These are phyloP conservation scores for Pseudocohnilembus persalinus DNA, from an alignment of 169 alveolate genomes.

Conservation along the genomic window DNA sequence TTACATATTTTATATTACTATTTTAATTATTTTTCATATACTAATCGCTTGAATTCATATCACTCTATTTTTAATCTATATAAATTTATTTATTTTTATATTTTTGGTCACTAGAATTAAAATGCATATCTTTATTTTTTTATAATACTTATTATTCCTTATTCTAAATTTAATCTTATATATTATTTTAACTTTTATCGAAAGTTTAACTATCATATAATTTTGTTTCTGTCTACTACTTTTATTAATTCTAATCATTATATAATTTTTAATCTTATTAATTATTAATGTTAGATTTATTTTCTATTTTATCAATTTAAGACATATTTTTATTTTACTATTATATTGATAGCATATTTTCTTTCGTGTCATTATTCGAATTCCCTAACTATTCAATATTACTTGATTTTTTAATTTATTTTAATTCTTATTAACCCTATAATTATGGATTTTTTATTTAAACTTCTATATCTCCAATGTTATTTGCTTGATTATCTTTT, in stretches of 20 bases:
- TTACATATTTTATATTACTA: slow-evolving; percentile 1
- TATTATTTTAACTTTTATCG: too few species aligned
- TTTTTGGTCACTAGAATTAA: too few species aligned
- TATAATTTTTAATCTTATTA: neutral
- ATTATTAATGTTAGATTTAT: neutral
- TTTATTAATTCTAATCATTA: neutral
- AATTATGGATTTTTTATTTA: neutral
- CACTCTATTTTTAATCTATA: too few species aligned
- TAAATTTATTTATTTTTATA: too few species aligned
- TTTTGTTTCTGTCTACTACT: slow-evolving; percentile 2
- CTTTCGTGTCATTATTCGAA: too few species aligned
- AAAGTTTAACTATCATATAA: too few species aligned
- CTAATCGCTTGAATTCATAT: too few species aligned
- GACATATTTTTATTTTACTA: neutral
- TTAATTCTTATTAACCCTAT: neutral
- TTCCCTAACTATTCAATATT: neutral
- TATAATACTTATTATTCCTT: too few species aligned
- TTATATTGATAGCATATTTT: too few species aligned
- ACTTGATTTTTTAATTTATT: neutral
- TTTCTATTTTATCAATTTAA: neutral
- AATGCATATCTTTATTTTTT: too few species aligned
- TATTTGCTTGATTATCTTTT: slow-evolving; percentile 1
- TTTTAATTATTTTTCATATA: too few species aligned
- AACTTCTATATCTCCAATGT: neutral
- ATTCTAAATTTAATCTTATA: too few species aligned